Evolutionary conservation across 2,329 filamentous ascomycete species (phyloP).

Genomic region (Chaetomium olivaceum): DNA sequence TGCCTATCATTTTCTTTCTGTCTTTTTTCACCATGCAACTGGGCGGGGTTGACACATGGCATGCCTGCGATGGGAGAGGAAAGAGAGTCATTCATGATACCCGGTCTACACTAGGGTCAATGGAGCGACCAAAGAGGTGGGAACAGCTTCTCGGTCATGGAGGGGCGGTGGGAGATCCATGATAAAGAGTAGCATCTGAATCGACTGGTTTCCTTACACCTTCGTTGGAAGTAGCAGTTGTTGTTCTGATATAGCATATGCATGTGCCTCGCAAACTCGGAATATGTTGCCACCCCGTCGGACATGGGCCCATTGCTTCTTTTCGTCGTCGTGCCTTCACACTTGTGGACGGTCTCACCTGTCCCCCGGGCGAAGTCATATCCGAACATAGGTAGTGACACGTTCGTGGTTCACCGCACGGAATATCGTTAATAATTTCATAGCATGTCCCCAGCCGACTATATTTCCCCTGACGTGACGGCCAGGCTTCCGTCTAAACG

Average conservation of each 20-base stretch:
- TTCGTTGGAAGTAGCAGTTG: neutral
- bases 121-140: neutral
- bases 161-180: neutral
- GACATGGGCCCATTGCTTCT: neutral
- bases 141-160: neutral
- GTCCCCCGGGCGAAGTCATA: neutral
- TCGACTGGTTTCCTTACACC: neutral
- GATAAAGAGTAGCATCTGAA: conserved; percentile 10
- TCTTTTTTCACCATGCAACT: neutral
- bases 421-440: neutral
- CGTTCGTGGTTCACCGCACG: neutral
- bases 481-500: neutral
- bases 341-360: neutral
- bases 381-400: neutral
- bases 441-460: neutral
- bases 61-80: neutral
- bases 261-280: neutral
- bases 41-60: neutral
- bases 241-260: neutral
- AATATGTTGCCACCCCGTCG: neutral
- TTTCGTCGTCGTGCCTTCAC: neutral
- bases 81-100: neutral
- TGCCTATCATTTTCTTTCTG: neutral
- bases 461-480: neutral
- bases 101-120: neutral